Evolutionary conservation across 2,329 filamentous ascomycete species (phyloP).

Genomic region (Xylariaceae sp.): DNA sequence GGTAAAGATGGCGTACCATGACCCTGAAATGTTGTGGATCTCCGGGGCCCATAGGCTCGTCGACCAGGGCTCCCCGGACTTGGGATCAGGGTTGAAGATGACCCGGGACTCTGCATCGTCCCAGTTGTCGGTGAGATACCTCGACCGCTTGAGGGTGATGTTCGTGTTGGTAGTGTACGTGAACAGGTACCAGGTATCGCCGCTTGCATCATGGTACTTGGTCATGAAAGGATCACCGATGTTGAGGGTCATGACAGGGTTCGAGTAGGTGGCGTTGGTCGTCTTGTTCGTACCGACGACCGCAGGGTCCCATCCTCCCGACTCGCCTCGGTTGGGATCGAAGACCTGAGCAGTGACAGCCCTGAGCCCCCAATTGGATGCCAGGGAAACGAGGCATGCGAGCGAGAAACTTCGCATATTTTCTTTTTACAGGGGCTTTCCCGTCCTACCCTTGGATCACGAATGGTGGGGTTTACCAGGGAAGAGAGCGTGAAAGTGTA

Average conservation of each 20-base stretch:
- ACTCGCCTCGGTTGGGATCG: slow-evolving; percentile 28
- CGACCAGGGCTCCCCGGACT: slow-evolving; percentile 31
- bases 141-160: slow-evolving; percentile 35
- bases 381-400: slow-evolving; percentile 2
- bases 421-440: neutral
- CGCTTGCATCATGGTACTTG: slow-evolving; percentile 26
- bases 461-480: no score
- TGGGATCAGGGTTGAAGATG: slow-evolving; percentile 31
- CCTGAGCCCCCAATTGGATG: slow-evolving; percentile 5
- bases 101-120: slow-evolving; percentile 33
- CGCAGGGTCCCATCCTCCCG: slow-evolving; percentile 28
- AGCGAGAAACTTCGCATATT: slow-evolving; percentile 9
- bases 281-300: slow-evolving; percentile 32
- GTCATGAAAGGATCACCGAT: slow-evolving; percentile 38
- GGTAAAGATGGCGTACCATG: slow-evolving; percentile 31
- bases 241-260: slow-evolving; percentile 35
- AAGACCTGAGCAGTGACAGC: slow-evolving; percentile 25
- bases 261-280: slow-evolving; percentile 34
- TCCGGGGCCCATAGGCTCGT: slow-evolving; percentile 34
- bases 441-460: no score
- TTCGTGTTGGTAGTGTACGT: slow-evolving; percentile 37
- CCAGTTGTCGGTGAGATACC: slow-evolving; percentile 36
- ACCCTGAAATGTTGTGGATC: slow-evolving; percentile 32
- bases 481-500: no score
- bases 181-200: slow-evolving; percentile 36